Percentiles rank a stretch among this genome's conserved stretches.
Evolutionary conservation across 345 rosid genomes (phyloP).

Genomic region (Psidium friedrichsthalianum): DNA sequence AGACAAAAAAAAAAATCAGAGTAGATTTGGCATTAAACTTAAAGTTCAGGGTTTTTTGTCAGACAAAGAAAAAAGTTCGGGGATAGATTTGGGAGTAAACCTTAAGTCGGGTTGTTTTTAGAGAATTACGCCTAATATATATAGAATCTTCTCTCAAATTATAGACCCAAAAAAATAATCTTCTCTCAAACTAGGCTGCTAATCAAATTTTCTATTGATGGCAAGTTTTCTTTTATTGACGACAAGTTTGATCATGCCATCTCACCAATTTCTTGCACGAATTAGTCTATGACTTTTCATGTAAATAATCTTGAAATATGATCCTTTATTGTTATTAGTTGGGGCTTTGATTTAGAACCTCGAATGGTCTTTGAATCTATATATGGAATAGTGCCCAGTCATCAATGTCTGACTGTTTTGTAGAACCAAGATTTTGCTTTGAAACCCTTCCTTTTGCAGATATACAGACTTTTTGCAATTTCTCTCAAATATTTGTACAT

Average conservation of each 20-base stretch:
- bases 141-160: no score
- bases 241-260: neutral
- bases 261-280: neutral
- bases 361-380: neutral
- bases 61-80: no score
- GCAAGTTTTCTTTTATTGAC: neutral
- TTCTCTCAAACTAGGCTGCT: neutral
- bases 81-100: no score
- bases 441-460: neutral
- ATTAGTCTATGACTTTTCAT: neutral
- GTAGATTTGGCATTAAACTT: no score
- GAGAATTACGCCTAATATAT: no score
- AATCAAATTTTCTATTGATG: neutral
- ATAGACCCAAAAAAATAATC: no score
- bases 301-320: neutral
- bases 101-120: no score
- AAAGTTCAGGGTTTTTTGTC: no score
- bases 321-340: neutral
- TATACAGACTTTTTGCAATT: neutral
- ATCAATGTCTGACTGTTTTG: neutral
- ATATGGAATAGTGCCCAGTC: neutral
- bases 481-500: neutral
- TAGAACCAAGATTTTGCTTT: neutral
- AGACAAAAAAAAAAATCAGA: no score
- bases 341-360: neutral